Conservation (phyloP, 768 basidiomycete genomes). For the Mycena rosella region DNA sequence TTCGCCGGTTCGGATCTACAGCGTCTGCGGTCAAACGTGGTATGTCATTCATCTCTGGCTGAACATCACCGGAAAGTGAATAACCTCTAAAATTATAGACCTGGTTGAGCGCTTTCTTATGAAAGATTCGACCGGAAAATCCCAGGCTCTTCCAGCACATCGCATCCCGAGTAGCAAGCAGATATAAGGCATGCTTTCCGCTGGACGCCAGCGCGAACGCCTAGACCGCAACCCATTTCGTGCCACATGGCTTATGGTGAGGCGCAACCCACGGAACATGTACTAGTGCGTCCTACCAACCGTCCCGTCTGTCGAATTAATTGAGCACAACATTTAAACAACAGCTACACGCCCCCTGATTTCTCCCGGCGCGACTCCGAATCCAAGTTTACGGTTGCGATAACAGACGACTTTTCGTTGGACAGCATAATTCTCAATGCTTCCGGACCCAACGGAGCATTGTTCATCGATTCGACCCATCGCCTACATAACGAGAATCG, state of each 20-base stretch:
- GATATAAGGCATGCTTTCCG: background rate
- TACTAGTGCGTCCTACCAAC: constrained; percentile 9
- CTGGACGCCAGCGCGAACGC: too few species aligned
- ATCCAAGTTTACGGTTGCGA: constrained; percentile 20
- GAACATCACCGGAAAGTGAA: too few species aligned
- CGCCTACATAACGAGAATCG: constrained; percentile 27
- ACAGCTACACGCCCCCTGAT: constrained; percentile 19
- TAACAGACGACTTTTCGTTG: constrained; percentile 21
- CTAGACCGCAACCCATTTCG: constrained; percentile 29
- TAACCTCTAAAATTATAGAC: too few species aligned
- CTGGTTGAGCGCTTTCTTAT: background rate
- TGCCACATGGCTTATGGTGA: constrained; percentile 22
- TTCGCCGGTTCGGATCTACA: too few species aligned
- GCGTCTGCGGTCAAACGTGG: too few species aligned
- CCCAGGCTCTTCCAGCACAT: background rate
- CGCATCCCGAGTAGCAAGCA: background rate
- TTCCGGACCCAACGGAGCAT: background rate
- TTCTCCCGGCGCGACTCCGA: constrained; percentile 5
- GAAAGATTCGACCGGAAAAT: background rate
- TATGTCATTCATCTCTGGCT: too few species aligned
- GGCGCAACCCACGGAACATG: constrained; percentile 10
- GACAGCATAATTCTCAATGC: constrained; percentile 18
- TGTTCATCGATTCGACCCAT: constrained; percentile 24
- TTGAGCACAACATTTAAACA: background rate
- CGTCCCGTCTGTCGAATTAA: background rate